Conservation (phyloP, 495 filamentous ascomycete genomes). For the Penicillium cataractarum region DNA sequence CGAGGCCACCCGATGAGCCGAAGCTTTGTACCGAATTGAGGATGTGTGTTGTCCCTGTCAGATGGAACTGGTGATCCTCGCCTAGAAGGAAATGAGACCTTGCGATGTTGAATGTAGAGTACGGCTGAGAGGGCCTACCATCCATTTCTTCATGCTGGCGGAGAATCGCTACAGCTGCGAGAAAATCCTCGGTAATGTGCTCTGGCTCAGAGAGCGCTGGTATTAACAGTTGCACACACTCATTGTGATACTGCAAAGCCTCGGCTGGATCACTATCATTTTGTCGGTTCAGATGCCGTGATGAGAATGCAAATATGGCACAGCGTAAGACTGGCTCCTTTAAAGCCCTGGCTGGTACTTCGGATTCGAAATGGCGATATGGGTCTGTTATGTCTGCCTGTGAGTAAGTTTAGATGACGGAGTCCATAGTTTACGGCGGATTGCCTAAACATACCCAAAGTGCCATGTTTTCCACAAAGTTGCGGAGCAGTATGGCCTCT, state of each 20-base stretch:
- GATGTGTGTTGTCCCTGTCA: constrained; percentile 35
- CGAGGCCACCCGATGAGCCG: constrained; percentile 33
- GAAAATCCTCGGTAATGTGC: constrained; percentile 30
- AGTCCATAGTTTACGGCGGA: background rate
- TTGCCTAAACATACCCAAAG: constrained; percentile 27
- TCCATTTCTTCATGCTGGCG: constrained; percentile 40
- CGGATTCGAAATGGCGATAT: constrained; percentile 33
- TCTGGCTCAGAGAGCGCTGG: constrained; percentile 28
- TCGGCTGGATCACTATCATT: constrained; percentile 20
- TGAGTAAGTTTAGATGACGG: too few relatives aligned
- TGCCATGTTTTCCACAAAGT: constrained; percentile 40
- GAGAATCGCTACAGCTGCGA: constrained; percentile 36
- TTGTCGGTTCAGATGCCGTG: constrained; percentile 32
- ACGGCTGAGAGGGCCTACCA: constrained; percentile 12
- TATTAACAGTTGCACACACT: constrained; percentile 33
- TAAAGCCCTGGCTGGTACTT: constrained; percentile 30
- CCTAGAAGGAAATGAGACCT: constrained; percentile 17
- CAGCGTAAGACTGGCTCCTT: constrained; percentile 31
- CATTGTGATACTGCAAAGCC: constrained; percentile 35
- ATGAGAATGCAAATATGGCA: constrained; percentile 37
- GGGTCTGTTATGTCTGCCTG: constrained; percentile 39
- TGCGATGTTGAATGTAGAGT: background rate
- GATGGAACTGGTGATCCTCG: constrained; percentile 37
- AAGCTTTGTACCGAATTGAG: constrained; percentile 34
- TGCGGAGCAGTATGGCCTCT: constrained; percentile 32